Evolutionary conservation across 1,284 basidiomycete species (phyloP).

Genomic region (Ustilago cynodontis): DNA sequence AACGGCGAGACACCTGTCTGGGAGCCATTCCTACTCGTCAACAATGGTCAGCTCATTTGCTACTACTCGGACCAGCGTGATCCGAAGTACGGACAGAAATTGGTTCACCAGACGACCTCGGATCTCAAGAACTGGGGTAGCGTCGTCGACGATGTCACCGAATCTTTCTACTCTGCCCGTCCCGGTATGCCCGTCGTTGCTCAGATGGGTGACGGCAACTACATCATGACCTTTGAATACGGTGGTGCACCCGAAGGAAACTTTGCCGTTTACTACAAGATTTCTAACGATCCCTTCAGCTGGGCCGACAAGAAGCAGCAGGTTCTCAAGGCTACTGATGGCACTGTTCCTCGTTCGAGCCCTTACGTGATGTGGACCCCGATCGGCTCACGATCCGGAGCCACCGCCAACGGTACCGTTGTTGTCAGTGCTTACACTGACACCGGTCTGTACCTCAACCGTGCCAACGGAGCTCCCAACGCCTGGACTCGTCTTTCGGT

Average conservation of each 20-base stretch:
- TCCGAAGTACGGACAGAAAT: conserved; percentile 69
- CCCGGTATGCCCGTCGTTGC: conserved; percentile 70
- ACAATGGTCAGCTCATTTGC: conserved; percentile 68
- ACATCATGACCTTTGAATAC: conserved; percentile 70
- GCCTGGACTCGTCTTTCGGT: conserved; percentile 34
- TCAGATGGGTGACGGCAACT: conserved; percentile 67
- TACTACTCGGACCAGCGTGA: conserved; percentile 71
- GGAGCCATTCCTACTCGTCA: conserved; percentile 70
- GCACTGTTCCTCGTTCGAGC: conserved; percentile 62
- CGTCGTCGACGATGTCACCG: conserved; percentile 68
- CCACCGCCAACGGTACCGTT: conserved; percentile 64
- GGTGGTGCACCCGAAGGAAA: conserved; percentile 53
- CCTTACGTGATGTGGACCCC: conserved; percentile 69
- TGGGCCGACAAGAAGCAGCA: conserved; percentile 35
- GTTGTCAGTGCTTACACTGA: conserved; percentile 64
- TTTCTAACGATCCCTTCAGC: conserved; percentile 37
- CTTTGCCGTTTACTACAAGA: conserved; percentile 44
- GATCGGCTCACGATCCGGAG: conserved; percentile 45
- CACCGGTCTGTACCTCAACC: conserved; percentile 32
- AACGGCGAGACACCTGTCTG: conserved; percentile 69
- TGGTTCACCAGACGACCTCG: conserved; percentile 68
- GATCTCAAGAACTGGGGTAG: conserved; percentile 69
- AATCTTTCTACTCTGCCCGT: conserved; percentile 62
- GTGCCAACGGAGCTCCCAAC: conserved; percentile 20
- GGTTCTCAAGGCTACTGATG: conserved; percentile 53